phyloP scores from a whole-genome alignment of 768 basidiomycete genomes.

The Albatrellus ellisii region DNA sequence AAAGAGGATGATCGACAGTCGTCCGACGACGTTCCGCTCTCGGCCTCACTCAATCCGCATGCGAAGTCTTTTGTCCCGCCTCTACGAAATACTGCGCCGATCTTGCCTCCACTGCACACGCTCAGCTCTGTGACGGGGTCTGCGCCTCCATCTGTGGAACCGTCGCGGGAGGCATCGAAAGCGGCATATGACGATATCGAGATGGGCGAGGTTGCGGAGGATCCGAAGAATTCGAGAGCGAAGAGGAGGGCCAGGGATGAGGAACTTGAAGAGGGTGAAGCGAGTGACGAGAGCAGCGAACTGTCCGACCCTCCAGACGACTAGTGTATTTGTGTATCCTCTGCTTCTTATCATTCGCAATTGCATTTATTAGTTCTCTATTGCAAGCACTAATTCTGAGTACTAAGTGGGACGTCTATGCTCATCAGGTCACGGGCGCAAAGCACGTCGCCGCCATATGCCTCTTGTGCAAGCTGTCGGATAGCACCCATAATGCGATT shows the following conservation, averaged over 20 bases:
- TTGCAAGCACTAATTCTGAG: slow-evolving; percentile 5
- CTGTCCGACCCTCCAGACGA: slow-evolving; percentile 66
- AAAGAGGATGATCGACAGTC: slow-evolving; percentile 23
- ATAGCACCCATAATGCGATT: slow-evolving; percentile 52
- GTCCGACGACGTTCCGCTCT: slow-evolving; percentile 18
- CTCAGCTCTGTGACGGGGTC: background rate
- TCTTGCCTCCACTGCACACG: background rate
- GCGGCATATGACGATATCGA: slow-evolving; percentile 85
- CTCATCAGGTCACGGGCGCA: slow-evolving; percentile 73
- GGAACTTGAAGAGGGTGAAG: slow-evolving; percentile 80
- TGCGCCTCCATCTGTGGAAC: slow-evolving; percentile 10
- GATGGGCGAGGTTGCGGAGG: slow-evolving; percentile 85
- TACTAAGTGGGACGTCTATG: slow-evolving; percentile 35
- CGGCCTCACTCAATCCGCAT: slow-evolving; percentile 20
- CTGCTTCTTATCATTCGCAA: background rate
- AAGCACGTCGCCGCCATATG: slow-evolving; percentile 42
- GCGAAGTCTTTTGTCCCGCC: slow-evolving; percentile 22
- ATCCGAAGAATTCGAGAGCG: slow-evolving; percentile 31
- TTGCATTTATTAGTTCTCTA: slow-evolving; percentile 2
- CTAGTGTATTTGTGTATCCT: slow-evolving; percentile 10
- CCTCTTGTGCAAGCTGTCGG: slow-evolving; percentile 34
- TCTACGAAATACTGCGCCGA: slow-evolving; percentile 15
- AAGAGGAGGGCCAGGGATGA: slow-evolving; percentile 45
- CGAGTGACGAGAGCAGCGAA: slow-evolving; percentile 68
- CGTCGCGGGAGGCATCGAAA: slow-evolving; percentile 18